Evolutionary conservation across 2,329 filamentous ascomycete genomes (phyloP).

Genomic region (Fusarium paranaense): DNA sequence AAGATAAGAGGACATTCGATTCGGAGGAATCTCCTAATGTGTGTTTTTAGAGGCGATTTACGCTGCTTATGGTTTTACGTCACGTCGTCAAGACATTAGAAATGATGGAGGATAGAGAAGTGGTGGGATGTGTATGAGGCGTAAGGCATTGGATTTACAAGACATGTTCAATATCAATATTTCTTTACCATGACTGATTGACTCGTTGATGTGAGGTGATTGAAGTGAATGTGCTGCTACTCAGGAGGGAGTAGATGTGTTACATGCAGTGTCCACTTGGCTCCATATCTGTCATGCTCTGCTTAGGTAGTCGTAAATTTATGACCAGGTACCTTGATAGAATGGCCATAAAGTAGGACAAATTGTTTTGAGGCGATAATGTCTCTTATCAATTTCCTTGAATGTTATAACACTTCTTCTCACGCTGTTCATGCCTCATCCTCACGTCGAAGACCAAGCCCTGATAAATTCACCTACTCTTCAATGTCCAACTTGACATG

Average conservation of each 20-base stretch:
- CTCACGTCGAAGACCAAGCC: neutral
- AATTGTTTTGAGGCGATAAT: too few species aligned
- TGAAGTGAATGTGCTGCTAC: neutral
- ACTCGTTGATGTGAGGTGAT: neutral
- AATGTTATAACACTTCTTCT: neutral
- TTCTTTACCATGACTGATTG: neutral
- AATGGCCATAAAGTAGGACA: too few species aligned
- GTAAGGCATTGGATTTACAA: constrained; percentile 37
- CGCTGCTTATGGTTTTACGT: constrained; percentile 33
- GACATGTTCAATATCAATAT: constrained; percentile 36
- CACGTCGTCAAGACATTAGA: constrained; percentile 35
- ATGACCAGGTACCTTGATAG: too few species aligned
- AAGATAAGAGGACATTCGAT: constrained; percentile 4
- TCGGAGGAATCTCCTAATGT: constrained; percentile 16
- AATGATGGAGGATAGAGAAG: constrained; percentile 40
- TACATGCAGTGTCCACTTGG: too few species aligned
- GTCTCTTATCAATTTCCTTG: too few species aligned
- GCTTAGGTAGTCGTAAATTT: too few species aligned
- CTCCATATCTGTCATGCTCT: too few species aligned
- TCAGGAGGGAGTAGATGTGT: neutral
- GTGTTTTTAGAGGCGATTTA: constrained; percentile 38
- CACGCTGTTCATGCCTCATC: neutral
- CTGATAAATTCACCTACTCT: neutral
- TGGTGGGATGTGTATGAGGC: constrained; percentile 39
- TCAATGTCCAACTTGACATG: neutral